Base-by-base conservation (phyloP, 345 rosid species). In the Balakata baccata region DNA sequence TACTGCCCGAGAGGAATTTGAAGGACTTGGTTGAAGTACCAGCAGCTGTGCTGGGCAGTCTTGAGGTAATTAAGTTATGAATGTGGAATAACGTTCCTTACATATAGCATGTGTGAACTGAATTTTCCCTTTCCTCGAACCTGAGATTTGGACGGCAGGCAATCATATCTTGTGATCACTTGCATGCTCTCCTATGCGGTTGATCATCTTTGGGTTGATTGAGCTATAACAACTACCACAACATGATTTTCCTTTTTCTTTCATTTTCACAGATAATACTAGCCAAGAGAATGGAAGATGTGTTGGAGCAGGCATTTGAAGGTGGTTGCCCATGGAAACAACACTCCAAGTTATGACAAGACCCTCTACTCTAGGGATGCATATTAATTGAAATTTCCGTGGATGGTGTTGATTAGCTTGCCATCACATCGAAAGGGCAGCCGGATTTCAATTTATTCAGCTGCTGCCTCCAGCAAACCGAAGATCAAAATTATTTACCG, bases 21-120 rank as follows among this genome's bases (percentile, higher is more conserved):
- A 95, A 95, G 86, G 98, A 95, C 86, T 84, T 95, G 45, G 97
- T 79, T 47, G 99, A 95, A 88, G 99, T 95, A 70, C 99, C 99
- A 6, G 85, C 92, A 4, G 80, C 90, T 73, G 98, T 95, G 77
- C 88, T 95, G 34, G 78, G 92, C 64, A 82, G 87, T 81, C 79
- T 95, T 23, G 99, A 95, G 92, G 99, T 94, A 84, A 82, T 62
- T 79, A 45, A 47, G 57, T 45, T 68, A n/a, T 59, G 12, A 7
- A 20, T 70, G 58, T 38, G 59, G 47, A 16, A 67, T 43, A 68
- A 1, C 69, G 25, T 43, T 43, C 6, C 46, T 8, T 3, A 43
- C 2, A 29, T 43, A 43, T 43, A 43, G 46, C 46, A 43, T 43
- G 46, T 43, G 46, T 43, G 46, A 5, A 43, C 9, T 43, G 46